Percentiles rank a stretch among this genome's conserved stretches.
Conservation (phyloP, 148 eudicot species). For the Vaccinium myrtillus region DNA sequence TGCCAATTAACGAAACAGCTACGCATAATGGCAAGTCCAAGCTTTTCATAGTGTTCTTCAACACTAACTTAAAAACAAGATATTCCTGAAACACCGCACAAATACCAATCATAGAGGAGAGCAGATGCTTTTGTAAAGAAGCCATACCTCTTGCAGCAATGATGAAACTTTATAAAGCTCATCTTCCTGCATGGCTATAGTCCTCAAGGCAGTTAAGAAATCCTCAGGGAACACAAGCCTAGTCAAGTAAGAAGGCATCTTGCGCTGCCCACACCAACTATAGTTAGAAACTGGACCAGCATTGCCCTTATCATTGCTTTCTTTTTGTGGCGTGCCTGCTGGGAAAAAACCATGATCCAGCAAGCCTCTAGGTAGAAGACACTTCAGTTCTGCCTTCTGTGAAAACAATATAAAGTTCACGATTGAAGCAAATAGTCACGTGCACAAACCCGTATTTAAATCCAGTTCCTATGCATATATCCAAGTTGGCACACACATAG, state of each 20-base stretch:
- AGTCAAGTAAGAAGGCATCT: slow-evolving; percentile 52
- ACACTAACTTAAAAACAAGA: neutral
- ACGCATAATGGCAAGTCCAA: neutral
- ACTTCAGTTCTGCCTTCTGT: slow-evolving; percentile 71
- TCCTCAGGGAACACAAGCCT: slow-evolving; percentile 11
- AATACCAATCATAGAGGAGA: neutral
- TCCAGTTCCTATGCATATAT: neutral
- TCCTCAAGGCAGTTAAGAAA: slow-evolving; percentile 6
- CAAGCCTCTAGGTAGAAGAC: slow-evolving; percentile 62
- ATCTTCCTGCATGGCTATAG: slow-evolving; percentile 6
- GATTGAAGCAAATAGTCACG: slow-evolving; percentile 17
- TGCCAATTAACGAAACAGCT: neutral
- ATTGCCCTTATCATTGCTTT: slow-evolving; percentile 23
- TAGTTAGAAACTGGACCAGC: slow-evolving; percentile 31
- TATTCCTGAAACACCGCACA: neutral
- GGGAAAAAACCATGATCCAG: slow-evolving; percentile 67
- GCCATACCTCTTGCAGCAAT: slow-evolving; percentile 5
- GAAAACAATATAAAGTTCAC: slow-evolving; percentile 9
- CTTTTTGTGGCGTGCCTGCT: slow-evolving; percentile 29
- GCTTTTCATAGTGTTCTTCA: neutral
- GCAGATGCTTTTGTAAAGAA: neutral
- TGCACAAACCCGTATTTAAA: neutral
- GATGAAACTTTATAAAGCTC: slow-evolving; percentile 4
- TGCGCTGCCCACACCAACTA: slow-evolving; percentile 92
- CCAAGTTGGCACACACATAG: neutral